Percentiles rank a stretch among this genome's conserved stretches.
These are phyloP conservation scores for Amylocarpus encephaloides DNA, from an alignment of 2,329 filamentous ascomycete species.

Conservation along the genomic window DNA sequence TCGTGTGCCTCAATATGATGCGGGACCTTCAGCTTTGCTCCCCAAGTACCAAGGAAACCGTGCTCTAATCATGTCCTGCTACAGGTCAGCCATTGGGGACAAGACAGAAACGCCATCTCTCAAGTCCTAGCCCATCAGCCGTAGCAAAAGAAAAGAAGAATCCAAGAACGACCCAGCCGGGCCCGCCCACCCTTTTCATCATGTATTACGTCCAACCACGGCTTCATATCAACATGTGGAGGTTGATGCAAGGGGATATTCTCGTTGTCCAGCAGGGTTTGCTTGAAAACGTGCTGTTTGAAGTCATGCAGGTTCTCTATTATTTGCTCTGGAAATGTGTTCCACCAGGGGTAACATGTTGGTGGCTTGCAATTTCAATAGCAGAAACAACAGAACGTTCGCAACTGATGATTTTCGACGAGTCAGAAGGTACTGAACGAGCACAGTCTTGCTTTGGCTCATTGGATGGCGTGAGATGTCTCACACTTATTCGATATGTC, in stretches of 20 bases:
- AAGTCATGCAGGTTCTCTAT: neutral
- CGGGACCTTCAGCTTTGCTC: neutral
- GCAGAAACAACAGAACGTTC: neutral
- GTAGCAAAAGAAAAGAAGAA: neutral
- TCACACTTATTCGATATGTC: neutral
- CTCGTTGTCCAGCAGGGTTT: neutral
- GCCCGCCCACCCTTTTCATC: neutral
- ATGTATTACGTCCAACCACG: neutral
- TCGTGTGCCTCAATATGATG: no score
- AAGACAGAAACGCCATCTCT: neutral
- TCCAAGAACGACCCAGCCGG: neutral
- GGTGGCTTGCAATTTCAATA: neutral
- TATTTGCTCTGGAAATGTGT: neutral
- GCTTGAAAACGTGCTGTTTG: neutral
- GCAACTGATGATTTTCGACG: neutral
- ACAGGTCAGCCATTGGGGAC: neutral
- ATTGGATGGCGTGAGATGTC: neutral
- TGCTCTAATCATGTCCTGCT: neutral
- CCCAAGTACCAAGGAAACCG: neutral
- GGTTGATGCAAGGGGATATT: neutral
- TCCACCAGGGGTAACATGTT: neutral
- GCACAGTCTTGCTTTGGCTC: neutral
- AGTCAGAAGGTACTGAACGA: neutral
- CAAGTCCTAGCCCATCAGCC: neutral
- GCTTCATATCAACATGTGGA: neutral